These are phyloP conservation scores for Venturia aucupariae DNA, from an alignment of 2,329 filamentous ascomycete species.

Conservation along the genomic window DNA sequence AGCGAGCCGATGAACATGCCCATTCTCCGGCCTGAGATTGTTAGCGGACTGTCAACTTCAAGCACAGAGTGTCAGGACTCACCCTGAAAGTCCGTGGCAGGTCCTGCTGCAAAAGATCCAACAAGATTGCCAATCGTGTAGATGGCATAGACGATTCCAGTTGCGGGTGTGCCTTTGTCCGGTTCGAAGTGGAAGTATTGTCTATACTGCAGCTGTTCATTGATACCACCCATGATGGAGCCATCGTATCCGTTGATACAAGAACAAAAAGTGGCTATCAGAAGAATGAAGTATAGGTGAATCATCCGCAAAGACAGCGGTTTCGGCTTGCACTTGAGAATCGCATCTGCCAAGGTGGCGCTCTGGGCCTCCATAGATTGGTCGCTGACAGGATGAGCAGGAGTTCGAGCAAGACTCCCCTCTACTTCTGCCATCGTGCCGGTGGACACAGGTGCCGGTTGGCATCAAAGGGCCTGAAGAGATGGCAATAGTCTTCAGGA, in stretches of 20 bases:
- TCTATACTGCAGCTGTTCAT: slow-evolving; percentile 37
- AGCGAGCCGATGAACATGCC: slow-evolving; percentile 48
- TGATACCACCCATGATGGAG: slow-evolving; percentile 42
- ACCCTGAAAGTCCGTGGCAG: slow-evolving; percentile 33
- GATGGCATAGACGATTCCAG: slow-evolving; percentile 41
- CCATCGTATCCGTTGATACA: slow-evolving; percentile 42
- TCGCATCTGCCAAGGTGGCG: slow-evolving; percentile 36
- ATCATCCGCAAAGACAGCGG: slow-evolving; percentile 37
- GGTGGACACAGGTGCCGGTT: background rate
- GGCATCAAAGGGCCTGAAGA: background rate
- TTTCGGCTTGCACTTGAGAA: slow-evolving; percentile 35
- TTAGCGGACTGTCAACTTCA: background rate
- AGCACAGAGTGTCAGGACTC: background rate
- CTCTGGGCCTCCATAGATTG: slow-evolving; percentile 16
- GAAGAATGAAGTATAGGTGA: slow-evolving; percentile 33
- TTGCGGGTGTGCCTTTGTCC: slow-evolving; percentile 31
- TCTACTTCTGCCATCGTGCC: background rate
- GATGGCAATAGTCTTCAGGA: background rate
- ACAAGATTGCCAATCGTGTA: slow-evolving; percentile 40
- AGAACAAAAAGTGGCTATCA: slow-evolving; percentile 36
- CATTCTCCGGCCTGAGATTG: slow-evolving; percentile 24
- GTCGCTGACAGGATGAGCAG: background rate
- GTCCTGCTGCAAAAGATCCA: slow-evolving; percentile 35
- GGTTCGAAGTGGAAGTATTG: slow-evolving; percentile 33
- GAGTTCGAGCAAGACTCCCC: background rate